phyloP scores from a whole-genome alignment of 2,329 filamentous ascomycete genomes.

The Ascochyta clinopodiicola region DNA sequence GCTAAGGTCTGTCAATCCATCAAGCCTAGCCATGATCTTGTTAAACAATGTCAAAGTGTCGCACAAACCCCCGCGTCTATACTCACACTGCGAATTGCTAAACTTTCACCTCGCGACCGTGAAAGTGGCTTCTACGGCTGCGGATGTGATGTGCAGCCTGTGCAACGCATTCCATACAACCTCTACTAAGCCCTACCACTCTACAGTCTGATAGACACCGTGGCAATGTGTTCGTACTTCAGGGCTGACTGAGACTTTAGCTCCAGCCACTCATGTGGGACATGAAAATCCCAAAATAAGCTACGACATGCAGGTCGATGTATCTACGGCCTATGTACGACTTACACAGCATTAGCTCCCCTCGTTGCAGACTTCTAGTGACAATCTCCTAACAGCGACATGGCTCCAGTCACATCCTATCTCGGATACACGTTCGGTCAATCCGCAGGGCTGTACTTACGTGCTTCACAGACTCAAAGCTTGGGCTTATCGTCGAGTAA shows the following conservation, averaged over 20 bases:
- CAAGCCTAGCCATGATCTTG: constrained; percentile 1
- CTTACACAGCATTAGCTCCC: not conserved
- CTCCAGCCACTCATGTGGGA: constrained; percentile 11
- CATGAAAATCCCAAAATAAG: constrained; percentile 9
- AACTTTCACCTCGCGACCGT: not conserved
- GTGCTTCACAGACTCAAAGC: constrained; percentile 5
- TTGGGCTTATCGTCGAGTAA: not conserved
- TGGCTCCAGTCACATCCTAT: not conserved
- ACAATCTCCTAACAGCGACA: not conserved
- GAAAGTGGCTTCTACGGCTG: not conserved
- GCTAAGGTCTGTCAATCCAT: not conserved
- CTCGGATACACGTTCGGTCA: not conserved
- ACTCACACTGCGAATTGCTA: not conserved
- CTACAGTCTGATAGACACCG: not conserved
- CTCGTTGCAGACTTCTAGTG: not conserved
- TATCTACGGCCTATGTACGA: constrained; percentile 1
- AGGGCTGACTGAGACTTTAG: constrained; percentile 9
- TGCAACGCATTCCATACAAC: not conserved
- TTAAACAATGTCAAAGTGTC: not conserved
- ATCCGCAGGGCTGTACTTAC: constrained; percentile 7
- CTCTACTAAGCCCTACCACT: constrained; percentile 1
- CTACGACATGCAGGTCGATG: constrained; percentile 3
- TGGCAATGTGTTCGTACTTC: not conserved
- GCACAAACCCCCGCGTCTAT: not conserved
- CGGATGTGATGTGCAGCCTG: not conserved